phyloP scores from a whole-genome alignment of 805 yeast genomes.

The Candida methanosorbosa region DNA sequence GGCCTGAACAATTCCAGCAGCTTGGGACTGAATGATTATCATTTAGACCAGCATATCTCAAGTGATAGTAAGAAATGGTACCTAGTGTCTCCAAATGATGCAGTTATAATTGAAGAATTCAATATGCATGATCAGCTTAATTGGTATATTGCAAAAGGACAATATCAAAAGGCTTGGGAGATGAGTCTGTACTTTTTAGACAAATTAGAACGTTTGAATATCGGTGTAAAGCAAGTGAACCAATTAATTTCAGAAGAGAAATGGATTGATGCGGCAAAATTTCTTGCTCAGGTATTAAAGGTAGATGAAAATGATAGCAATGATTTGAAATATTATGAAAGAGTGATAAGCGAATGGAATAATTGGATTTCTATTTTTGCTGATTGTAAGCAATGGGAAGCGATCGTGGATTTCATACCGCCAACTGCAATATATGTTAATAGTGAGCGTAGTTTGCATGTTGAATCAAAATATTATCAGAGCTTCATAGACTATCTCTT shows the following conservation, averaged over 20 bases:
- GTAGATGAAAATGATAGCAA: slow-evolving; percentile 12
- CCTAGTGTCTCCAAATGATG: slow-evolving; percentile 75
- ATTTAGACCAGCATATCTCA: slow-evolving; percentile 42
- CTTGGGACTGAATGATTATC: slow-evolving; percentile 76
- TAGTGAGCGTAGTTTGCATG: slow-evolving; percentile 9
- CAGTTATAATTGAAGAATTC: slow-evolving; percentile 66
- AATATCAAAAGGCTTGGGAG: slow-evolving; percentile 68
- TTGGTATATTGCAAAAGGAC: slow-evolving; percentile 57
- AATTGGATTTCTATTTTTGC: slow-evolving; percentile 49
- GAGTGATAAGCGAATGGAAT: slow-evolving; percentile 48
- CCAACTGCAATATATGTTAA: slow-evolving; percentile 17
- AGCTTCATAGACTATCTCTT: slow-evolving; percentile 27
- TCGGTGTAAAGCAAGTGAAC: slow-evolving; percentile 53
- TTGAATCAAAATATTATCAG: neutral
- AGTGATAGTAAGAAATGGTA: slow-evolving; percentile 37
- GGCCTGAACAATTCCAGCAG: slow-evolving; percentile 47
- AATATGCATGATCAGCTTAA: slow-evolving; percentile 58
- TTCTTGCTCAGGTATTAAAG: slow-evolving; percentile 33
- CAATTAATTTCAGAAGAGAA: slow-evolving; percentile 29
- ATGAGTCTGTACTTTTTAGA: slow-evolving; percentile 53
- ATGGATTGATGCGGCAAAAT: slow-evolving; percentile 50
- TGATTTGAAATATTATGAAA: slow-evolving; percentile 11
- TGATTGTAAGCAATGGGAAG: slow-evolving; percentile 33
- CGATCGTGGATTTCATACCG: slow-evolving; percentile 53
- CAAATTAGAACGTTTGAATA: slow-evolving; percentile 39